A percentile compares a stretch with the other conserved stretches of the same genome.
These are phyloP conservation scores for Avena sativa DNA, from an alignment of 176 grass and related monocot species.

Conservation along the genomic window DNA sequence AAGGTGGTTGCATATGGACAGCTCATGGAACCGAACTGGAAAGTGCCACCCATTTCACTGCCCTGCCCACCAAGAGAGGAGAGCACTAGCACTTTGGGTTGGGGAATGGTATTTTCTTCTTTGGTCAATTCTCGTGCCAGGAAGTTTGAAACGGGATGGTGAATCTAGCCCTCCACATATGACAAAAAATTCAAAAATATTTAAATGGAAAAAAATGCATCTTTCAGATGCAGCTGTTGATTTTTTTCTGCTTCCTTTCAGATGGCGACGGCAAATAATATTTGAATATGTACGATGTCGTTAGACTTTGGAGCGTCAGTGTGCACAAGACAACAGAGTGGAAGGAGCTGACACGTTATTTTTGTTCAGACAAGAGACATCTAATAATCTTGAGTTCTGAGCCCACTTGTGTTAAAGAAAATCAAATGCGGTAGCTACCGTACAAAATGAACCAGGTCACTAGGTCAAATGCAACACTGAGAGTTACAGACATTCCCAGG, in stretches of 20 bases:
- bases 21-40: slow-evolving; percentile 36
- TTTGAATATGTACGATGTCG: neutral
- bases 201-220: neutral
- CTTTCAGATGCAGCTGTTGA: neutral
- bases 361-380: neutral
- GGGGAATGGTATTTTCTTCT: neutral
- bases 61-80: neutral
- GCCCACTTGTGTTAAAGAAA: slow-evolving; percentile 13
- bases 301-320: slow-evolving; percentile 3
- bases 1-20: slow-evolving; percentile 37
- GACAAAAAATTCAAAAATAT: neutral
- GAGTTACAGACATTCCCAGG: slow-evolving; percentile 34
- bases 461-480: slow-evolving; percentile 31
- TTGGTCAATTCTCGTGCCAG: neutral
- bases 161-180: neutral
- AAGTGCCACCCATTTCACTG: slow-evolving; percentile 12
- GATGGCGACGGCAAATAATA: neutral
- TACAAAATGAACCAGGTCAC: slow-evolving; percentile 15
- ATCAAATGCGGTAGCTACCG: neutral
- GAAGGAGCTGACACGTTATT: neutral
- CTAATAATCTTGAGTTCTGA: slow-evolving; percentile 43
- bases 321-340: neutral
- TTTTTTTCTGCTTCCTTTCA: too few relatives aligned
- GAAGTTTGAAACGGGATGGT: slow-evolving; percentile 23
- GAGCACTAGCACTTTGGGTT: neutral